These are phyloP conservation scores for Phytophthora podocarpi DNA, from an alignment of 352 stramenopile species.

Conservation along the genomic window DNA sequence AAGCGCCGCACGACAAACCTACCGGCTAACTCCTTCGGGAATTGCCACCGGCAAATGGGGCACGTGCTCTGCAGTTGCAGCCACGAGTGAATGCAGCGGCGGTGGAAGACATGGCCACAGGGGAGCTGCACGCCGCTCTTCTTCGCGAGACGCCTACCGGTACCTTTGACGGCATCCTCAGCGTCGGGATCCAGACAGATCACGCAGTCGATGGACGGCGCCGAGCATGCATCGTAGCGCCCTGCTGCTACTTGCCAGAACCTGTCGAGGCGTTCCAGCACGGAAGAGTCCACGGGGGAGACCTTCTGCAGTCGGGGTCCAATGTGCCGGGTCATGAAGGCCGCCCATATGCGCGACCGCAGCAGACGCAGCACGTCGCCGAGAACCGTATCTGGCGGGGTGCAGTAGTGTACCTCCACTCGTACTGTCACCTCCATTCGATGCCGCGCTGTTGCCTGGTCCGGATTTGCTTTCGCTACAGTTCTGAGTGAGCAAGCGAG, in stretches of 20 bases:
- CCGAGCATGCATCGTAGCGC: slow-evolving; percentile 3
- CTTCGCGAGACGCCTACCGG: background rate
- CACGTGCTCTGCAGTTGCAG: slow-evolving; percentile 88
- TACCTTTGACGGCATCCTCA: background rate
- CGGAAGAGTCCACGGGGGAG: slow-evolving; percentile 45
- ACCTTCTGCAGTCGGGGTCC: slow-evolving; percentile 58
- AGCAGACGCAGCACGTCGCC: slow-evolving; percentile 65
- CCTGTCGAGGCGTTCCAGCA: slow-evolving; percentile 37
- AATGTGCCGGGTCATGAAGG: slow-evolving; percentile 68
- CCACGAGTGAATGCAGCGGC: slow-evolving; percentile 90
- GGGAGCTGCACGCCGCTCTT: slow-evolving; percentile 56
- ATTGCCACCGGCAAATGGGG: slow-evolving; percentile 92
- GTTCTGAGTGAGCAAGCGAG: slow-evolving; percentile 6
- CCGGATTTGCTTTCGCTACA: slow-evolving; percentile 26
- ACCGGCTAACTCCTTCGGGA: slow-evolving; percentile 63
- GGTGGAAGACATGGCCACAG: slow-evolving; percentile 92
- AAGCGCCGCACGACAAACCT: slow-evolving; percentile 55
- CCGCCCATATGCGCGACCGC: slow-evolving; percentile 54
- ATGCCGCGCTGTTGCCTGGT: slow-evolving; percentile 20
- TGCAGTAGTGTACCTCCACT: slow-evolving; percentile 68
- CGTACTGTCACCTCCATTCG: slow-evolving; percentile 55
- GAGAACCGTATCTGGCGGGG: slow-evolving; percentile 44
- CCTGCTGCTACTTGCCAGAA: slow-evolving; percentile 15
- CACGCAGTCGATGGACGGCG: slow-evolving; percentile 52
- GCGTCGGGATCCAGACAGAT: slow-evolving; percentile 90